Percentiles rank a stretch among this genome's conserved stretches.
phyloP scores from a whole-genome alignment of 768 basidiomycete species.

The Suillus fuscotomentosus region DNA sequence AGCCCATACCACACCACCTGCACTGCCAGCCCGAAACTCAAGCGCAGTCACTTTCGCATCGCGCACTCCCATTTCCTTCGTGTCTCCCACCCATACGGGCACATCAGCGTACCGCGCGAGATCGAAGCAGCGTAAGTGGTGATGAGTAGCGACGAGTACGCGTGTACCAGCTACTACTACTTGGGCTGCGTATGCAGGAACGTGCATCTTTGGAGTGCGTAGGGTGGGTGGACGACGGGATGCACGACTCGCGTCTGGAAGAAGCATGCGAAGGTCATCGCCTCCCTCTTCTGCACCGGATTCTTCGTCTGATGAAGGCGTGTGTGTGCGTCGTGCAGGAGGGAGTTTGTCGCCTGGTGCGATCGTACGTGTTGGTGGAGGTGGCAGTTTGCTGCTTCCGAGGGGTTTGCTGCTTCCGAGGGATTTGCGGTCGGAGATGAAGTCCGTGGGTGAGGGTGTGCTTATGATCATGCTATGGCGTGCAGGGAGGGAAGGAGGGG shows the following conservation, averaged over 20 bases:
- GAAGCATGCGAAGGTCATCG: slow-evolving; percentile 48
- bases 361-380: slow-evolving; percentile 76
- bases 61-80: slow-evolving; percentile 61
- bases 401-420: slow-evolving; percentile 26
- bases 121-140: slow-evolving; percentile 65
- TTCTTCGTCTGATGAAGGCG: slow-evolving; percentile 49
- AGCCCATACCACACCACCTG: slow-evolving; percentile 71
- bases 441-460: not conserved
- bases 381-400: slow-evolving; percentile 47
- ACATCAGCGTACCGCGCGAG: slow-evolving; percentile 38
- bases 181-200: slow-evolving; percentile 52
- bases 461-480: slow-evolving; percentile 34
- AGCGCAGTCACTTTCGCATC: slow-evolving; percentile 73
- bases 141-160: slow-evolving; percentile 55
- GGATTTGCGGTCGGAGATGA: slow-evolving; percentile 23
- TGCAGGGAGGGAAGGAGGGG: slow-evolving; percentile 34
- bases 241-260: slow-evolving; percentile 70
- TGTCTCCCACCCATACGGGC: slow-evolving; percentile 53
- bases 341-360: slow-evolving; percentile 70
- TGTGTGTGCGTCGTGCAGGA: slow-evolving; percentile 47
- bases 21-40: slow-evolving; percentile 63
- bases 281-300: slow-evolving; percentile 46
- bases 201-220: slow-evolving; percentile 50
- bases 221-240: slow-evolving; percentile 51
- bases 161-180: slow-evolving; percentile 56